Base-by-base conservation (phyloP, 352 stramenopile genomes). In the Globisporangium nagaii region DNA sequence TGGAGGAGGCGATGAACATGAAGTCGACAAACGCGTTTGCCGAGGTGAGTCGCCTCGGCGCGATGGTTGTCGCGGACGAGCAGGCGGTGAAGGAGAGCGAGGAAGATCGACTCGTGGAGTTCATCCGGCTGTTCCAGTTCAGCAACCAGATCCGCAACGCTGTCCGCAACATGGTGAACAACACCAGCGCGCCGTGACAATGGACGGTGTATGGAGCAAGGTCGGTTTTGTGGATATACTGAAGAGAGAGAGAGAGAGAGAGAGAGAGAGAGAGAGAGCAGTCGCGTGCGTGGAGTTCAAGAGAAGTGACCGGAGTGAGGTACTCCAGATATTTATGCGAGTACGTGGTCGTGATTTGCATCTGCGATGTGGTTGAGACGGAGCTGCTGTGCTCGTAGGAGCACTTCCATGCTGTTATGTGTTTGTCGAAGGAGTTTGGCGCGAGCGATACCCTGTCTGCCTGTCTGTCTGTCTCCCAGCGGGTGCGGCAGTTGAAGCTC, bases 1-100 rank as follows among this genome's bases (percentile, higher is more conserved):
- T 92, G 71, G 69, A 84, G 31, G 71, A 87, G 9, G 51, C 79
- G n/a, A 75, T 92, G 30, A 68, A 47, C 27, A 65, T 88, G 58
- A 76, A 81, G 55, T 66, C 73, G 25, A 66, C 60, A 31, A 63
- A 75, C 8, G 62, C 70, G 0, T 85, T 77, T 20, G 71, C 56
- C 0, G 79, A 91, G 47, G 65, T 88, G 11, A 69, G 57, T 30
- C 66, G 79, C 13, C 63, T 92, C 10, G 79, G 75, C 1, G 56
- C 25, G 22, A 68, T 79, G 53, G 82, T 88, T 45, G 66, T 56
- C 4, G 49, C 55, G 13, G 45, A 60, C 6, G 75, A 88, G 41
- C 42, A 68, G 11, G 59, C 67, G 8, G 63, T 88, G 12, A 62
- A 61, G 1, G 40, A 73, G 47, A 58, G 86, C 3, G 40, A 45